Base-by-base conservation (phyloP, 2,329 filamentous ascomycete genomes). In the Drechmeria coniospora region DNA sequence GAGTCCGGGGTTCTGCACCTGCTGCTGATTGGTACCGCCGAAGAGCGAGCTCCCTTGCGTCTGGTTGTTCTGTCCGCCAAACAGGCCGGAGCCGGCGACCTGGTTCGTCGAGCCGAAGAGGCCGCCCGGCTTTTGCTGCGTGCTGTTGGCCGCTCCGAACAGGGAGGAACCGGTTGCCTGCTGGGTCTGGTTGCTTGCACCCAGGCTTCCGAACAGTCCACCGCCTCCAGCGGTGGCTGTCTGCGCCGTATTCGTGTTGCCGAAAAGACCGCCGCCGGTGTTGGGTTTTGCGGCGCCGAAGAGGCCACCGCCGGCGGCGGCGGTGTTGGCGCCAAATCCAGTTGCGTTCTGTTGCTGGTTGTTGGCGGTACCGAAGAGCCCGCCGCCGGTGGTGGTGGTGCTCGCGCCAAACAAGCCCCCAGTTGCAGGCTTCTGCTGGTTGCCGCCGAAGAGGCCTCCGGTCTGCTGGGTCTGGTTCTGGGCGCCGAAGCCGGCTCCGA, bases 51-150 rank as follows among this genome's bases (percentile, higher is more conserved):
- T 46, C 17, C 54, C 52, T 9, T 57, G 51, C 23, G 57, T 59
- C 38, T 68, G 60, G 38, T 50, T 57, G 30, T 49, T 56, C 30
- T 54, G 57, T 25, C 40, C 46, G 2, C 66, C 66, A 37, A 81
- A 79, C 4, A 78, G 42, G 22, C 70, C 53, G 23, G 55, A 53
- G 6, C 61, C 57, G 10, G 57, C 41, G 17, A 54, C 40, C 27
- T 61, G 58, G 26, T 59, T 56, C 46, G 57, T 37, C 14, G 42
- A 43, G 10, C 69, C 67, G 35, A 76, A 76, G 11, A 74, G 46
- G 18, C 68, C 54, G 15, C 57, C 56, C 9, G 58, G 42, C 37
- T 53, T 56, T 35, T 56, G 52, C 23, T 54, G 50, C 11, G 19
- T 23, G 27, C 50, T 46, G 27, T 49, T 53, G 15, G 47, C 28